These are phyloP conservation scores for Cephalotrichum gorgonifer DNA, from an alignment of 2,329 filamentous ascomycete genomes.

Conservation along the genomic window DNA sequence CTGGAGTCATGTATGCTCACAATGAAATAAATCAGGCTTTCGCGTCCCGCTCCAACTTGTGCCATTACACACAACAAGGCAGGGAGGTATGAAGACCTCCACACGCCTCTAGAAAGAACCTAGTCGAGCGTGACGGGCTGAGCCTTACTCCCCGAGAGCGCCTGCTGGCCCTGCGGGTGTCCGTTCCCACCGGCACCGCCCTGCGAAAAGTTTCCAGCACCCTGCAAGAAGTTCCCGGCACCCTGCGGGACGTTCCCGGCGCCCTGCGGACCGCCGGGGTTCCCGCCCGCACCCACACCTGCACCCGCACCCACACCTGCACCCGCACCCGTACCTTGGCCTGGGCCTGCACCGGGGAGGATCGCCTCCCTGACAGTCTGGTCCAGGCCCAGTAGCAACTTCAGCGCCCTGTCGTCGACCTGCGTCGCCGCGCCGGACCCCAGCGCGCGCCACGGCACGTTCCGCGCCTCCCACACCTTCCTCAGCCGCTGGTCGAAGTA, in stretches of 20 bases:
- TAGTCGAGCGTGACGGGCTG: slow-evolving; percentile 4
- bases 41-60: background rate
- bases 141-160: background rate
- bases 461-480: slow-evolving; percentile 17
- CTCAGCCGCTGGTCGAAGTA: slow-evolving; percentile 6
- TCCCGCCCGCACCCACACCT: background rate
- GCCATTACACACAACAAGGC: no score
- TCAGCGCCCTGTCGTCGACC: slow-evolving; percentile 5
- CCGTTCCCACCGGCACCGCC: no score
- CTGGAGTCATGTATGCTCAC: background rate
- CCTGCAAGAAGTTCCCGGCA: no score
- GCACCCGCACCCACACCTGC: background rate
- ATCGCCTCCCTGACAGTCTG: slow-evolving; percentile 6
- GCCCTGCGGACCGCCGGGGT: background rate
- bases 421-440: slow-evolving; percentile 11
- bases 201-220: no score
- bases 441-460: slow-evolving; percentile 16
- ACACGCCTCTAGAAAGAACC: no score
- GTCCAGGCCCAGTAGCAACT: slow-evolving; percentile 9
- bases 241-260: no score
- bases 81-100: no score
- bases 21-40: background rate
- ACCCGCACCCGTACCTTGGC: background rate
- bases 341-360: background rate
- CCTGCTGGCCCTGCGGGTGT: no score